Evolutionary conservation across 2,329 filamentous ascomycete genomes (phyloP).

Genomic region (Proliferodiscus dingleyae): DNA sequence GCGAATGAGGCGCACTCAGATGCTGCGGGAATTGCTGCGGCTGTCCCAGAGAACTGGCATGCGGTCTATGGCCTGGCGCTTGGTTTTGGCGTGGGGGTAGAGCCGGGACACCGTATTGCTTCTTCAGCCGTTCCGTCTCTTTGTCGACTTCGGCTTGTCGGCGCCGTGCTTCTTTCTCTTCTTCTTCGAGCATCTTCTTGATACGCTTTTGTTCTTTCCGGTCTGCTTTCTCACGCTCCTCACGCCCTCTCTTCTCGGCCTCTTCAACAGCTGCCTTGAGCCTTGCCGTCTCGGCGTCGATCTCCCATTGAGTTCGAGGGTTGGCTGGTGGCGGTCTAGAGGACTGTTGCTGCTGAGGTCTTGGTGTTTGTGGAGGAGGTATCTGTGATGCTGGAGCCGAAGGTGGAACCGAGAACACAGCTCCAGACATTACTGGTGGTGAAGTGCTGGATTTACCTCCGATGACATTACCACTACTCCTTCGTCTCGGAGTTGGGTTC

Average conservation of each 20-base stretch:
- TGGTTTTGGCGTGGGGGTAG: conserved; percentile 16
- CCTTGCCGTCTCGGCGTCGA: conserved; percentile 75
- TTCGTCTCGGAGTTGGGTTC: conserved; percentile 18
- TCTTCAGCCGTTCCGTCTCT: conserved; percentile 77
- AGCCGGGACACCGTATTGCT: conserved; percentile 52
- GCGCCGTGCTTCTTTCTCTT: conserved; percentile 55
- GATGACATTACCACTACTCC: conserved; percentile 27
- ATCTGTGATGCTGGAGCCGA: conserved; percentile 21
- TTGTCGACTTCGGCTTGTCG: conserved; percentile 60
- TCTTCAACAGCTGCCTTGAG: conserved; percentile 51
- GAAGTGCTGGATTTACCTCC: conserved; percentile 14
- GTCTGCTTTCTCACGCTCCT: conserved; percentile 50
- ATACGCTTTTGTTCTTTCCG: conserved; percentile 53
- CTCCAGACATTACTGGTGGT: conserved; percentile 28
- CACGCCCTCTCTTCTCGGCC: conserved; percentile 40
- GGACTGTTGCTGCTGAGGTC: conserved; percentile 17
- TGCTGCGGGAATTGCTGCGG: conserved; percentile 18
- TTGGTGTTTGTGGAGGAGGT: conserved; percentile 9
- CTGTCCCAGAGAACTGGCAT: conserved; percentile 2
- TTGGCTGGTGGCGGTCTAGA: conserved; percentile 24
- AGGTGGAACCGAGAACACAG: conserved; percentile 9
- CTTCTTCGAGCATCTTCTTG: conserved; percentile 60
- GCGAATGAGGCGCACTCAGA: conserved; percentile 25
- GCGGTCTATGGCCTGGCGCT: conserved; percentile 1
- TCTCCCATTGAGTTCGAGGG: conserved; percentile 36